Conservation (phyloP, 139 green algal genomes). For the Volvox reticuliferus region DNA sequence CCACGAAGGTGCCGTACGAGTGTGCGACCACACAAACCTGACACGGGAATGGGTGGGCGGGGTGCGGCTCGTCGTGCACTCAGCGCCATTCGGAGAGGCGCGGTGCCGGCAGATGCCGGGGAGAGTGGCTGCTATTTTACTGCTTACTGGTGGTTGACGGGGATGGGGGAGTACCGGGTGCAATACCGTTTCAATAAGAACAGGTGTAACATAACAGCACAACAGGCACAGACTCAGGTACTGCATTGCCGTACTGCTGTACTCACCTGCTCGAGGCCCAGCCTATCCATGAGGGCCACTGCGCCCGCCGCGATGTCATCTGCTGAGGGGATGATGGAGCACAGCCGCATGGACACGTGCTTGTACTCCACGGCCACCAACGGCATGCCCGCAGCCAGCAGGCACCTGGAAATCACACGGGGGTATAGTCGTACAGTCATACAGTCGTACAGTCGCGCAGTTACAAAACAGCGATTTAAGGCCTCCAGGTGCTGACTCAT, state of each 20-base stretch:
- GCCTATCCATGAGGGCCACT: constrained; percentile 9
- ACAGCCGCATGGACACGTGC: constrained; percentile 67
- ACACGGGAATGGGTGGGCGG: background rate
- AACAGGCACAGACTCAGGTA: no score
- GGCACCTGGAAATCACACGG: constrained; percentile 8
- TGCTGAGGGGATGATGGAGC: constrained; percentile 46
- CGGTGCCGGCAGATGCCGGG: no score
- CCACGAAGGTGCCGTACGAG: constrained; percentile 74
- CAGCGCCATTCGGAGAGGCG: no score
- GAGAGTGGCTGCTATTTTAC: no score
- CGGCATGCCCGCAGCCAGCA: constrained; percentile 48
- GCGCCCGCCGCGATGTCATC: constrained; percentile 42
- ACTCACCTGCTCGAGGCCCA: constrained; percentile 36
- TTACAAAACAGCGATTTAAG: no score
- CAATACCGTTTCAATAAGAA: no score
- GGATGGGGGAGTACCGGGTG: no score
- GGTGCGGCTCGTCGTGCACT: no score
- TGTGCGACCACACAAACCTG: constrained; percentile 56
- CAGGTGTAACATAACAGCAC: no score
- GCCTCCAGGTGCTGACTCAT: no score
- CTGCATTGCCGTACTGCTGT: background rate
- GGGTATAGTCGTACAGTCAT: background rate
- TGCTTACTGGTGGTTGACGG: no score
- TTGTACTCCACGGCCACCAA: constrained; percentile 64
- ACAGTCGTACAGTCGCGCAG: background rate